These are phyloP conservation scores for Macrocybe gigantea DNA, from an alignment of 768 basidiomycete genomes.

Conservation along the genomic window DNA sequence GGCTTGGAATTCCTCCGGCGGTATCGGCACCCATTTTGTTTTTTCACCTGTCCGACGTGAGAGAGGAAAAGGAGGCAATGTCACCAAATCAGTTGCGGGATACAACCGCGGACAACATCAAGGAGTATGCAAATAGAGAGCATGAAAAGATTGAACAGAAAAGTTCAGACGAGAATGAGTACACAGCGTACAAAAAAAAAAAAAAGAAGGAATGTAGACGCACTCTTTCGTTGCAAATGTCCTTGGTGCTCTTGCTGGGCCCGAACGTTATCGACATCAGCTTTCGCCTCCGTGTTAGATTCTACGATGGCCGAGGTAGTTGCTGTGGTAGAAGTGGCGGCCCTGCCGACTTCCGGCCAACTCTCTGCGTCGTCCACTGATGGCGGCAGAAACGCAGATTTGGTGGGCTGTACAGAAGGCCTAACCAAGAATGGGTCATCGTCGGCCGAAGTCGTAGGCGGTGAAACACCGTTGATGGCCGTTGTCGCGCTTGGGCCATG, in stretches of 20 bases:
- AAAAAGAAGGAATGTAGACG: slow-evolving; percentile 7
- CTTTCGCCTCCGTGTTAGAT: slow-evolving; percentile 6
- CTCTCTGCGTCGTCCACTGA: slow-evolving; percentile 27
- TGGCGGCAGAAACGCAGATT: slow-evolving; percentile 19
- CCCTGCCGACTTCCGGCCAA: slow-evolving; percentile 43
- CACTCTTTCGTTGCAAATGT: slow-evolving; percentile 16
- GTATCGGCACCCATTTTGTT: slow-evolving; percentile 58
- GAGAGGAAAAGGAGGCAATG: slow-evolving; percentile 1
- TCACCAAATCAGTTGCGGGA: slow-evolving; percentile 3
- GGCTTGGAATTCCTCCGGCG: slow-evolving; percentile 48
- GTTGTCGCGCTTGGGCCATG: slow-evolving; percentile 8
- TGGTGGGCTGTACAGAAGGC: slow-evolving; percentile 14
- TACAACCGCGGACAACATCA: background rate
- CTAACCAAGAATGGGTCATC: slow-evolving; percentile 44
- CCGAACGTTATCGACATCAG: slow-evolving; percentile 3
- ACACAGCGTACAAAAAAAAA: slow-evolving; percentile 1
- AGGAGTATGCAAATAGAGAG: background rate
- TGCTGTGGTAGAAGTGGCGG: slow-evolving; percentile 8
- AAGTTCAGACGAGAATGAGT: background rate
- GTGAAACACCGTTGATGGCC: slow-evolving; percentile 3
- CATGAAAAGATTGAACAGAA: background rate
- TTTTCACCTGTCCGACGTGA: slow-evolving; percentile 37
- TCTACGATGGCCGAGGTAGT: slow-evolving; percentile 5
- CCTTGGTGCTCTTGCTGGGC: background rate
- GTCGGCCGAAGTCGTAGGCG: slow-evolving; percentile 10